phyloP scores from a whole-genome alignment of 148 eudicot genomes.

The Agrostemma githago region DNA sequence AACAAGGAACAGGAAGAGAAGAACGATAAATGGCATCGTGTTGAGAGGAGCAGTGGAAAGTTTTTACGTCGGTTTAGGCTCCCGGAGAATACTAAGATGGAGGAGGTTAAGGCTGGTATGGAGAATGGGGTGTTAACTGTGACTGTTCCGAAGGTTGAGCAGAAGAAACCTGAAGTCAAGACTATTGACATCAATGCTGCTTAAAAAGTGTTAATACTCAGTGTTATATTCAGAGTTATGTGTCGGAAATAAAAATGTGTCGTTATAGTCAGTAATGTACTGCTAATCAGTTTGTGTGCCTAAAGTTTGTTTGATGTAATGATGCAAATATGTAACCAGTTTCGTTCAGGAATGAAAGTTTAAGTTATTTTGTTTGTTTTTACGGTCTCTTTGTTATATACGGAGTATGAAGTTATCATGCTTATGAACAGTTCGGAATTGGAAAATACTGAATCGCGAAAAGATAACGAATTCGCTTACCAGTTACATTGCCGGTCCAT shows the following conservation, averaged over 20 bases:
- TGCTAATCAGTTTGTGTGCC: background rate
- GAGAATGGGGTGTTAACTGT: too few species aligned
- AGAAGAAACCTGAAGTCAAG: constrained; percentile 44
- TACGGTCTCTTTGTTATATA: background rate
- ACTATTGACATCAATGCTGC: constrained; percentile 34
- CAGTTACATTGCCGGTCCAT: too few species aligned
- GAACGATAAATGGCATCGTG: too few species aligned
- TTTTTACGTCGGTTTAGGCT: constrained; percentile 20
- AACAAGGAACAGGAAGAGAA: too few species aligned
- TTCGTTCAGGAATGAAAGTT: constrained; percentile 6
- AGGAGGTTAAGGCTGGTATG: background rate
- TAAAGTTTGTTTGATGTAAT: background rate
- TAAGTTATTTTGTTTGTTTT: background rate
- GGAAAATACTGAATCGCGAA: too few species aligned
- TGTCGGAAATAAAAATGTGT: constrained; percentile 1
- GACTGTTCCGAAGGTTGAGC: constrained; percentile 25
- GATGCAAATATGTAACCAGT: constrained; percentile 1
- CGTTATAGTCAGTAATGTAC: background rate
- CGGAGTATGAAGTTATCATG: too few species aligned
- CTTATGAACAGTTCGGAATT: too few species aligned
- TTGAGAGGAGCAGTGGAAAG: too few species aligned
- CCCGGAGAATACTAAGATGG: constrained; percentile 45
- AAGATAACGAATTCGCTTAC: too few species aligned
- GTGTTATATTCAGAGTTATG: too few species aligned
- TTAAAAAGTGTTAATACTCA: background rate